Base-by-base conservation (phyloP, 176 grass and related monocot genomes). In the Alloteropsis semialata region DNA sequence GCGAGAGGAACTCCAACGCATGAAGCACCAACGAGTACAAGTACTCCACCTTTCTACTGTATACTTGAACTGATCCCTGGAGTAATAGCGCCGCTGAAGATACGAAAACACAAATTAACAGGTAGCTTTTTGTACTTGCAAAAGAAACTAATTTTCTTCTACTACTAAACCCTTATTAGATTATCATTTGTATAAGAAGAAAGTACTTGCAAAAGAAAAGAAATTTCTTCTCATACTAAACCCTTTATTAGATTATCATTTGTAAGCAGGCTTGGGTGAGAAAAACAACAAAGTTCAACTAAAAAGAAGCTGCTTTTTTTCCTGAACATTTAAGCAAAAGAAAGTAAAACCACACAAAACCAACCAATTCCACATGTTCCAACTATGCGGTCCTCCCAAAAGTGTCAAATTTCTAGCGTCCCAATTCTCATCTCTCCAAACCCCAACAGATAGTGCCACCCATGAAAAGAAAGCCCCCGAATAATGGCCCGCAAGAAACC, bases 31-130 rank as follows among this genome's bases (percentile, higher is more conserved):
- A 72, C 10, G 96, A 90, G 87, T 99, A 90, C 82, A 99, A 72
- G 45, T 96, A 99, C 85, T 99, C 96, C 65, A 99, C 96, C 82
- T 99, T 99, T 68, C 91, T 75, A 78, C 93, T 92, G 78, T 99
- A 96, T 45, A 99, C 91, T 78, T 99, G 96, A 61, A 90, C 93
- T 16, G 96, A 99, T 62, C 96, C 93, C 84, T 99, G 96, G 60
- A 99, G 71, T 38, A 99, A 81, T 60, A 99, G 58, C 8, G 96
- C 96, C 65, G 96, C 96, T 99, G 80, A 49, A 93, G 50, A 73
- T 38, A 65, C 76, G 37, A 24, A 60, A 55, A n/a, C 44, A 74
- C 33, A 42, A 61, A 85, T 37, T 51, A 85, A 81, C 17, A 72
- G 55, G 16, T 18, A 12, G 55, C 10, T 15, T 39, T 5, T 34